These are phyloP conservation scores for Pleurostoma richardsiae DNA, from an alignment of 2,329 filamentous ascomycete genomes.

Conservation along the genomic window DNA sequence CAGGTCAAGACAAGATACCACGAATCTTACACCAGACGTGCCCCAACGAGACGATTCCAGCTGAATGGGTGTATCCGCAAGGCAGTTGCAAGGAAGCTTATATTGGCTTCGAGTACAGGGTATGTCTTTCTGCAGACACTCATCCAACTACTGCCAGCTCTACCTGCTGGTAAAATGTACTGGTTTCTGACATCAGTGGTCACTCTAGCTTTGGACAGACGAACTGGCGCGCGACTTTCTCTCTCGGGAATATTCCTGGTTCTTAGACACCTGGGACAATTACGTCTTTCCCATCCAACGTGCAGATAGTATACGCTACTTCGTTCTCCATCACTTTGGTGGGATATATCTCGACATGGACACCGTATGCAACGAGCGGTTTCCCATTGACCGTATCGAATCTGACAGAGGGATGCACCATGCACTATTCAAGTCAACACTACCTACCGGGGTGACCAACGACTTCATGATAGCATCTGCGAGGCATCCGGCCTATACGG, in stretches of 20 bases:
- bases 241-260: constrained; percentile 65
- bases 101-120: constrained; percentile 69
- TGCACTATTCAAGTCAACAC: constrained; percentile 40
- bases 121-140: constrained; percentile 23
- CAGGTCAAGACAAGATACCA: constrained; percentile 49
- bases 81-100: constrained; percentile 63
- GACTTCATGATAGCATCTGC: constrained; percentile 73
- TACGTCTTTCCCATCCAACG: constrained; percentile 69
- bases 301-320: constrained; percentile 71
- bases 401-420: constrained; percentile 10
- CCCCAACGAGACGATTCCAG: constrained; percentile 62
- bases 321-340: constrained; percentile 66
- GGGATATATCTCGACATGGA: constrained; percentile 65
- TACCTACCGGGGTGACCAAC: constrained; percentile 75
- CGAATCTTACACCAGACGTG: constrained; percentile 60
- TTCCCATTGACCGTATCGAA: constrained; percentile 19
- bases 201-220: constrained; percentile 69
- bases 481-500: constrained; percentile 69
- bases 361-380: constrained; percentile 19
- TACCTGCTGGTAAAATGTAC: too few relatives aligned
- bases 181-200: not conserved
- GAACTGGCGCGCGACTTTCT: constrained; percentile 63
- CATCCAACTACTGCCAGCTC: too few relatives aligned
- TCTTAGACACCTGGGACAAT: constrained; percentile 62
- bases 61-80: constrained; percentile 60